A percentile compares a stretch with the other conserved stretches of the same genome.
These are phyloP conservation scores for Fusarium newnesense DNA, from an alignment of 2,329 filamentous ascomycete genomes.

Conservation along the genomic window DNA sequence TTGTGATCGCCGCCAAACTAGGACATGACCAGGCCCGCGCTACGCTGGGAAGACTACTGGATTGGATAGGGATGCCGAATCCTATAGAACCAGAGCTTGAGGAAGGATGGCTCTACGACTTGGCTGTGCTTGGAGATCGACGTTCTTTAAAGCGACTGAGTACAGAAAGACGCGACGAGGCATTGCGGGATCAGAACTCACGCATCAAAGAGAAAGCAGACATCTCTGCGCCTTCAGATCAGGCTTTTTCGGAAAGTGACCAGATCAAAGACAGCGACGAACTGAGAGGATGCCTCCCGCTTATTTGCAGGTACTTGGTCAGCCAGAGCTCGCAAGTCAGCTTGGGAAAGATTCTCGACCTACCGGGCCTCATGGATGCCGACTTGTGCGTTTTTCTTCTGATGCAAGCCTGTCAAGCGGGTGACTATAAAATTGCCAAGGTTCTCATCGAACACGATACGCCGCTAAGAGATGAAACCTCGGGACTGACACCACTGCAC, in stretches of 20 bases:
- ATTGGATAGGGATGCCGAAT: neutral
- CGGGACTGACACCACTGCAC: neutral
- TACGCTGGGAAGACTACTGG: neutral
- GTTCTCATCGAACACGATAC: neutral
- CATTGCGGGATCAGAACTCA: rapidly evolving
- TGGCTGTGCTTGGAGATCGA: neutral
- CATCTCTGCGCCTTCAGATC: neutral
- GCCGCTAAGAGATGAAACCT: neutral
- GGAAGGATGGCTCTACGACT: neutral
- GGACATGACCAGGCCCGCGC: neutral
- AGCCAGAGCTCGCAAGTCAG: neutral
- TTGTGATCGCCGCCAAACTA: rapidly evolving
- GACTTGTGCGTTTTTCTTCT: neutral
- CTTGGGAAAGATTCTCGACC: rapidly evolving
- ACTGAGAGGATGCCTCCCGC: rapidly evolving
- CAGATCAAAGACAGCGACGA: neutral
- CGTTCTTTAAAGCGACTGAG: neutral
- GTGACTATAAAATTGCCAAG: neutral
- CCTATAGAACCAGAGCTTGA: neutral
- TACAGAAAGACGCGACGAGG: neutral
- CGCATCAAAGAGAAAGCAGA: rapidly evolving
- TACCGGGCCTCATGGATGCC: rapidly evolving
- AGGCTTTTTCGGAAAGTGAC: neutral
- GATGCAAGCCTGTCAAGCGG: neutral
- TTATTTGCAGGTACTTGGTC: neutral